phyloP scores from a whole-genome alignment of 257 asterid species.

The Solanum sitiens region DNA sequence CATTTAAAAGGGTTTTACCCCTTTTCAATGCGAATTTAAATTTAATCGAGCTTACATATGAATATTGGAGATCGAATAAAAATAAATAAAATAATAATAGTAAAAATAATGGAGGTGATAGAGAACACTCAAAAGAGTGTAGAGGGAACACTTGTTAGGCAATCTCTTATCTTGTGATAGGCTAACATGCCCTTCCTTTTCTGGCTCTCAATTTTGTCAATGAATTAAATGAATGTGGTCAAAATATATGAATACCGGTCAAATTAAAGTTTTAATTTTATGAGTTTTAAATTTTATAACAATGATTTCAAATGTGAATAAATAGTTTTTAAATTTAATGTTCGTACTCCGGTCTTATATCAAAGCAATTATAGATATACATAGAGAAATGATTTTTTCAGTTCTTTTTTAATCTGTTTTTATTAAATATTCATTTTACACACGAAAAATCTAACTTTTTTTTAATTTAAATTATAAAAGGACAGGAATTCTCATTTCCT shows the following conservation, averaged over 20 bases:
- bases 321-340: too few relatives aligned
- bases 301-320: not conserved
- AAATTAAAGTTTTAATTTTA: not conserved
- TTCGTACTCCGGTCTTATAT: not conserved
- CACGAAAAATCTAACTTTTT: rapidly evolving
- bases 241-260: rapidly evolving
- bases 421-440: not conserved
- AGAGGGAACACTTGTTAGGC: not conserved
- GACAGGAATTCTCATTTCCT: not conserved
- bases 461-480: not conserved
- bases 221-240: not conserved
- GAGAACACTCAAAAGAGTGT: not conserved
- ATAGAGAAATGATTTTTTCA: not conserved
- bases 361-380: not conserved
- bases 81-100: too few relatives aligned
- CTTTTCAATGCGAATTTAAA: rapidly evolving
- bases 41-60: rapidly evolving
- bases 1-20: rapidly evolving
- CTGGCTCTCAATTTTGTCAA: not conserved
- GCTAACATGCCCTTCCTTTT: not conserved
- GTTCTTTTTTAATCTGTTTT: too few relatives aligned
- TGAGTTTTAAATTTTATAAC: not conserved
- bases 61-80: too few relatives aligned
- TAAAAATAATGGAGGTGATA: not conserved
- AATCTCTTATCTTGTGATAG: not conserved